Conservation (phyloP, 345 rosid species). For the Corchorus capsularis region DNA sequence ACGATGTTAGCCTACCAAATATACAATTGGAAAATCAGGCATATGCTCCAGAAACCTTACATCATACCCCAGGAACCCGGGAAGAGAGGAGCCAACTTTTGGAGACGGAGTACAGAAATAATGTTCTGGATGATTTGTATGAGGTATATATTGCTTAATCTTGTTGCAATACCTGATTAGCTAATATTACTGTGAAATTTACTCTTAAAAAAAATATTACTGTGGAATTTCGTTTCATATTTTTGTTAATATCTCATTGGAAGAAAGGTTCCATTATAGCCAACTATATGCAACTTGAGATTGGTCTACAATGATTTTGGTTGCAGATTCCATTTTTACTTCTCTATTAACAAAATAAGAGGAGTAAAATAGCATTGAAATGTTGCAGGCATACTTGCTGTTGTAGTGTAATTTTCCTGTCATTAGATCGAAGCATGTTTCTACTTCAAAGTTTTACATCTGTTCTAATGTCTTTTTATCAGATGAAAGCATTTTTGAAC, state of each 20-base stretch:
- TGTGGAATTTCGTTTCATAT: not conserved
- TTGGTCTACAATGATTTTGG: not conserved
- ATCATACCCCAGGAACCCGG: constrained; percentile 41
- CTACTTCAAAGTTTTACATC: constrained; percentile 1
- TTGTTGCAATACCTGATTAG: not conserved
- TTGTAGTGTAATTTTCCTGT: constrained; percentile 2
- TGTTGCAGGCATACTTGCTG: not conserved
- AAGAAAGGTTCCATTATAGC: constrained; percentile 1
- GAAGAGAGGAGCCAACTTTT: constrained; percentile 77
- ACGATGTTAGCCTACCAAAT: constrained; percentile 43
- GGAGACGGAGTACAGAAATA: constrained; percentile 88
- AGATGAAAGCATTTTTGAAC: constrained; percentile 86
- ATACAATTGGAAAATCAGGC: constrained; percentile 41
- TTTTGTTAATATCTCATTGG: not conserved
- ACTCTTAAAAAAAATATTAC: no score
- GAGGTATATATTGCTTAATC: constrained; percentile 55
- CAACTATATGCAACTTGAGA: not conserved
- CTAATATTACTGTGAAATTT: constrained; percentile 12
- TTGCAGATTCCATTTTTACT: not conserved
- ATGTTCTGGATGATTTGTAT: constrained; percentile 86
- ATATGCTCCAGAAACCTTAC: constrained; percentile 35
- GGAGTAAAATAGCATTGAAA: not conserved
- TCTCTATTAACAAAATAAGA: not conserved
- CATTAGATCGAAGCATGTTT: not conserved
- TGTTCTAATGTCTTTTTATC: constrained; percentile 30